These are phyloP conservation scores for Musa beccarii DNA, from an alignment of 176 grass and related monocot genomes.

Conservation along the genomic window DNA sequence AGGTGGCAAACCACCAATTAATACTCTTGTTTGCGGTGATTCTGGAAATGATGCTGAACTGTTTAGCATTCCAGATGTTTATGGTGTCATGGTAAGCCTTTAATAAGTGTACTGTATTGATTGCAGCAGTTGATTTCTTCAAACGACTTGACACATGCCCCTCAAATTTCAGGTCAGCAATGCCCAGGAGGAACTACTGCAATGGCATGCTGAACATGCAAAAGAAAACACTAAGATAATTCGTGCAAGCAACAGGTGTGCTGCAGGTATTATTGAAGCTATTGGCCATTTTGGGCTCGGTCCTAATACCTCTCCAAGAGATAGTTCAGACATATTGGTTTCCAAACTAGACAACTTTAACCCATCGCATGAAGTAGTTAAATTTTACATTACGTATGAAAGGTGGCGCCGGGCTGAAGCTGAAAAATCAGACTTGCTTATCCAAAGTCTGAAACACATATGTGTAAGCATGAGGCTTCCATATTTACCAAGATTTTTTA, in stretches of 20 bases:
- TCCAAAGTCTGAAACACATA: constrained; percentile 45
- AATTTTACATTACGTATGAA: constrained; percentile 73
- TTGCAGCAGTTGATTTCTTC: background rate
- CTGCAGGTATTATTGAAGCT: constrained; percentile 72
- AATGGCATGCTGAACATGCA: constrained; percentile 74
- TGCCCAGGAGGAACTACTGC: constrained; percentile 74
- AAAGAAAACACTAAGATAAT: constrained; percentile 46
- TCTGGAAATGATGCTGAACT: constrained; percentile 88
- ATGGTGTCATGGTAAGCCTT: constrained; percentile 77
- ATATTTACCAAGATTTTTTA: background rate
- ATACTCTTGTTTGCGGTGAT: constrained; percentile 85
- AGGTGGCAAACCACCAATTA: constrained; percentile 46
- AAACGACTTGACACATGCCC: background rate
- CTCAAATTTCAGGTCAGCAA: constrained; percentile 59
- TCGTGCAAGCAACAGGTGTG: constrained; percentile 71
- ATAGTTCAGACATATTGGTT: constrained; percentile 38
- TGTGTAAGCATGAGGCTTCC: constrained; percentile 46
- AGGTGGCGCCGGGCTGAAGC: constrained; percentile 58
- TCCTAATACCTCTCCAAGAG: constrained; percentile 53
- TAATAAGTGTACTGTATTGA: background rate
- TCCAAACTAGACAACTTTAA: constrained; percentile 36
- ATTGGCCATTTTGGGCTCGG: constrained; percentile 64
- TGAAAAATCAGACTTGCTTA: constrained; percentile 44
- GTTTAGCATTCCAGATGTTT: constrained; percentile 59
- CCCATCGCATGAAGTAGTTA: constrained; percentile 50